Evolutionary conservation across 345 rosid genomes (phyloP).

Genomic region (Punica granatum): DNA sequence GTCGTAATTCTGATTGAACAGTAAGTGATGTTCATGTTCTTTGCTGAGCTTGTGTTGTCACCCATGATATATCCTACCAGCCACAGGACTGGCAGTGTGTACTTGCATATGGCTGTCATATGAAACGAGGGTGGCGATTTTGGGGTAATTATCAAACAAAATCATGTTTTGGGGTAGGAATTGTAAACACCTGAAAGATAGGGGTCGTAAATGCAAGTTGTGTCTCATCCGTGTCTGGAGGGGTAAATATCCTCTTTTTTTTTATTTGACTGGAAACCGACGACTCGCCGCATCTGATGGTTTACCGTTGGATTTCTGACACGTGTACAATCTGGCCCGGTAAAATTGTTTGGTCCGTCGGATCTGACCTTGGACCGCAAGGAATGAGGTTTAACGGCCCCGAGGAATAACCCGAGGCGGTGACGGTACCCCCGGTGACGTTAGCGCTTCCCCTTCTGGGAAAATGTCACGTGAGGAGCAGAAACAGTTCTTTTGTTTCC

Average conservation of each 20-base stretch:
- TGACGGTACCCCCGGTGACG: background rate
- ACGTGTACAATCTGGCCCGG: background rate
- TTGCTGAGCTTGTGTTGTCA: too few relatives aligned
- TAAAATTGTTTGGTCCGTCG: background rate
- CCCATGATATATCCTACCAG: too few relatives aligned
- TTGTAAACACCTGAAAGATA: background rate
- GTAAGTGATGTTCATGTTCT: too few relatives aligned
- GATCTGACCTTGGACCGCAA: background rate
- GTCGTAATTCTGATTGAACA: too few relatives aligned
- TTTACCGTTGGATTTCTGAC: background rate
- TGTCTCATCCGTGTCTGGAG: background rate
- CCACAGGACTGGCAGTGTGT: too few relatives aligned
- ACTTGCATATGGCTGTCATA: background rate
- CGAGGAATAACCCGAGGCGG: background rate
- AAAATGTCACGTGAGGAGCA: background rate
- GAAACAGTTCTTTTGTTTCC: background rate
- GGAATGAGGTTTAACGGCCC: background rate
- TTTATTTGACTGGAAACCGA: background rate
- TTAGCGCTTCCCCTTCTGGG: background rate
- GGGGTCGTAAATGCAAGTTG: background rate
- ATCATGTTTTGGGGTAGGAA: background rate
- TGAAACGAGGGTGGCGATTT: background rate
- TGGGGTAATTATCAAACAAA: background rate
- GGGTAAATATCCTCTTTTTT: background rate
- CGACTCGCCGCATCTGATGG: constrained; percentile 1